A percentile compares a stretch with the other conserved stretches of the same genome.
phyloP scores from a whole-genome alignment of 2,329 filamentous ascomycete species.

The Pseudogymnoascus sp. region DNA sequence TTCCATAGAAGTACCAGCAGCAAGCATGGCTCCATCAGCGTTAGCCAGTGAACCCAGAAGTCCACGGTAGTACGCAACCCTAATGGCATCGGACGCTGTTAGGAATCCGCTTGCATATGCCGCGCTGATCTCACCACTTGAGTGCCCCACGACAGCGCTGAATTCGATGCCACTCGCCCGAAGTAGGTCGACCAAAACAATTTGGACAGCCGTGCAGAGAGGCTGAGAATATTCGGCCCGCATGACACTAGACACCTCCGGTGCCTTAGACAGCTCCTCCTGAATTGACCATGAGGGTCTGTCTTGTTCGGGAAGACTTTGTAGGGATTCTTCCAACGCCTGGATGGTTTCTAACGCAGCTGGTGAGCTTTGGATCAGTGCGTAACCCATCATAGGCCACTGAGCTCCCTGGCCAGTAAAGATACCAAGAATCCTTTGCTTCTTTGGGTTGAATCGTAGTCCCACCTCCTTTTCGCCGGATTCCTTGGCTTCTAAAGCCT shows the following conservation, averaged over 20 bases:
- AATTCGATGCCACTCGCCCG: conserved; percentile 33
- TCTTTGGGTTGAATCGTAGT: background rate
- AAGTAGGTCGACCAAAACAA: conserved; percentile 38
- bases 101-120: conserved; percentile 35
- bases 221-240: conserved; percentile 35
- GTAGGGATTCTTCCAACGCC: background rate
- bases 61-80: conserved; percentile 37
- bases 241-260: conserved; percentile 26
- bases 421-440: conserved; percentile 12
- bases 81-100: conserved; percentile 27
- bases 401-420: conserved; percentile 24
- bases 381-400: conserved; percentile 18
- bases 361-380: conserved; percentile 13
- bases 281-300: conserved; percentile 8
- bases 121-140: conserved; percentile 40
- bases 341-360: background rate
- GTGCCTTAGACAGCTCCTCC: background rate
- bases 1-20: conserved; percentile 32
- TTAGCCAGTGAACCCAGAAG: conserved; percentile 2
- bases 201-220: conserved; percentile 39
- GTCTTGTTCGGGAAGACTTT: conserved; percentile 11
- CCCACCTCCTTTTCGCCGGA: background rate
- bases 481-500: background rate
- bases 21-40: conserved; percentile 43
- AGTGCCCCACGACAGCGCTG: conserved; percentile 31